Base-by-base conservation (phyloP, 768 basidiomycete genomes). In the Pleurotus giganteus region DNA sequence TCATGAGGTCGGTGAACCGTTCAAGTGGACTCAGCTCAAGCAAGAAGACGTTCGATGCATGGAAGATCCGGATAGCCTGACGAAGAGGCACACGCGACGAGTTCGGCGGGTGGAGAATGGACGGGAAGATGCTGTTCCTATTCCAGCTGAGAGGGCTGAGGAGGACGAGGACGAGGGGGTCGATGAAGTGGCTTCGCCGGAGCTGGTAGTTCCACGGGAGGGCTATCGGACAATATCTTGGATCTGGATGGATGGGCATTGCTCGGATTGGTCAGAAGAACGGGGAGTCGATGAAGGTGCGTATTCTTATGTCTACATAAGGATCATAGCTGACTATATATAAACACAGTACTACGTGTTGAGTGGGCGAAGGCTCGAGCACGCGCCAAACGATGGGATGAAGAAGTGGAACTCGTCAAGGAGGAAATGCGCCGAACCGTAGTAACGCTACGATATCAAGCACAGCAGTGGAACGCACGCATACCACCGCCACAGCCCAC, bases 41-140 rank as follows among this genome's bases (percentile, higher is more conserved):
- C 4, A 50, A 5, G 32, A 50, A 27, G 47, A 50, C 32, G 29
- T 50, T 27, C 28, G 47, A 2, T 50, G 47, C 29, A 50, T 50
- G 42, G 42, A 44, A 7, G 42, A 44, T 11, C 42, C 42, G 9
- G 42, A 44, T 15, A 34, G 32, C 32, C 15, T 34, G 15, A 34
- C 7, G 8, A 34, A 34, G 15, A 7, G 32, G 8, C 32, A 34
- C 32, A 15, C 15, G 32, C 32, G 32, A 15, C 7, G 32, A 15
- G 32, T 7, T 7, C 32, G 32, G 32, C 7, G 32, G 32, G 32
- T 34, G 32, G 32, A 34, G 15, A 34, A 34, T 15, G 32, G 32
- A 34, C 32, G 32, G 32, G 32, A 7, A 34, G 28, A 51, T 29
- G 37, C 32, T 7, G 15, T 34, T 15, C 8, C 32, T 7, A 15